These are phyloP conservation scores for Aspergillus calidoustus DNA, from an alignment of 2,329 filamentous ascomycete species.

Conservation along the genomic window DNA sequence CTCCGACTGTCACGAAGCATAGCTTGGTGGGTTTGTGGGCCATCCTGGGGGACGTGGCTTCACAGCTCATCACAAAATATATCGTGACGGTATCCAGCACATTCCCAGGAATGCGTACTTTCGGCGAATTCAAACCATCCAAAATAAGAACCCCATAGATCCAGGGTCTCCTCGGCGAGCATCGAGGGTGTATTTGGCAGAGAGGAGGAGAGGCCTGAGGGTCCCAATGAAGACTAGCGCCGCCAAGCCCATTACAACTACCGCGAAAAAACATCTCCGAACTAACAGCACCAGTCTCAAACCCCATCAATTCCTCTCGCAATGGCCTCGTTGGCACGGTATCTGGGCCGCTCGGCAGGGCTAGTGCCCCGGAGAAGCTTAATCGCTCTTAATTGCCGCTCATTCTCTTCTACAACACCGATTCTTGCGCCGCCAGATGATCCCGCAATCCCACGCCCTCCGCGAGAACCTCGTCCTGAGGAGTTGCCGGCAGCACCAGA, in stretches of 20 bases:
- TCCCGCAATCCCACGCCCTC: slow-evolving; percentile 34
- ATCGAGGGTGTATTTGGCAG: background rate
- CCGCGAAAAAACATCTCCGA: slow-evolving; percentile 28
- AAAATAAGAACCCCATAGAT: background rate
- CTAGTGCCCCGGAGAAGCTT: slow-evolving; percentile 38
- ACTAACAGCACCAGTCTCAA: slow-evolving; percentile 28
- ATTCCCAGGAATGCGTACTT: background rate
- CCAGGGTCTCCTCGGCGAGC: background rate
- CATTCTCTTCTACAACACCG: slow-evolving; percentile 42
- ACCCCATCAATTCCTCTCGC: slow-evolving; percentile 24
- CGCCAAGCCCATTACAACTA: slow-evolving; percentile 20
- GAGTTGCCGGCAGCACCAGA: slow-evolving; percentile 38
- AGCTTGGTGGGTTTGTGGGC: slow-evolving; percentile 37
- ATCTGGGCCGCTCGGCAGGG: slow-evolving; percentile 42
- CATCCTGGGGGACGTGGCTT: slow-evolving; percentile 1
- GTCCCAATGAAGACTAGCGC: slow-evolving; percentile 30
- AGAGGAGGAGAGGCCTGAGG: background rate
- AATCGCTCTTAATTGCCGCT: slow-evolving; percentile 30
- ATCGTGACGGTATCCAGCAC: background rate
- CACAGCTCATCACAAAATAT: background rate
- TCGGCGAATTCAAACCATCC: background rate
- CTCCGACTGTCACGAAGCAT: slow-evolving; percentile 90
- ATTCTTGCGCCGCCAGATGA: slow-evolving; percentile 36
- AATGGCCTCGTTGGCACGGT: slow-evolving; percentile 48
- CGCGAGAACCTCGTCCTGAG: slow-evolving; percentile 33